Percentiles rank a stretch among this genome's conserved stretches.
phyloP scores from a whole-genome alignment of 202 grass and related monocot species.

The Panicum hallii region DNA sequence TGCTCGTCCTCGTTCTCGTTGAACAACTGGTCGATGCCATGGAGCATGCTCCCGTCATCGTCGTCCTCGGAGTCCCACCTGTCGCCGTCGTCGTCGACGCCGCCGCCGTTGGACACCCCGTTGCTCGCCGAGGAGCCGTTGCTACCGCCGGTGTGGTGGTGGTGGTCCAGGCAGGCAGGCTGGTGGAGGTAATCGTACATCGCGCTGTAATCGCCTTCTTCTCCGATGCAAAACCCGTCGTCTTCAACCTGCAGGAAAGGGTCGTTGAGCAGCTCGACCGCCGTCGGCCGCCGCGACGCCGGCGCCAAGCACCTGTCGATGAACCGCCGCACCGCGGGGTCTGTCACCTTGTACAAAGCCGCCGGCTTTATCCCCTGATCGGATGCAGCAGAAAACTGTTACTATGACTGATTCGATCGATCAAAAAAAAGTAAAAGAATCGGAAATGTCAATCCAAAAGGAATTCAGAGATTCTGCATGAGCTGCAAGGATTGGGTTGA shows the following conservation, averaged over 20 bases:
- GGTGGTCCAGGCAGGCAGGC: slow-evolving; percentile 37
- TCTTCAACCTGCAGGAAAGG: slow-evolving; percentile 57
- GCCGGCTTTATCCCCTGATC: slow-evolving; percentile 74
- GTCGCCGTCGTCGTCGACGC: slow-evolving; percentile 10
- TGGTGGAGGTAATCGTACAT: slow-evolving; percentile 50
- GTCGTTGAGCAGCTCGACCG: slow-evolving; percentile 63
- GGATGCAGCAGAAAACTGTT: neutral
- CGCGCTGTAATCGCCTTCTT: neutral
- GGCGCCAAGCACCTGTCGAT: slow-evolving; percentile 62
- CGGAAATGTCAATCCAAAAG: neutral
- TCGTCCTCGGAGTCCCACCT: slow-evolving; percentile 12
- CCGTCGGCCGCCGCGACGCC: slow-evolving; percentile 52
- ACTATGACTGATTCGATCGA: too few relatives aligned
- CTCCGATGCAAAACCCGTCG: neutral
- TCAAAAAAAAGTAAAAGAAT: neutral
- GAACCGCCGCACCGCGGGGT: slow-evolving; percentile 57
- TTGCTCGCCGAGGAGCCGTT: slow-evolving; percentile 46
- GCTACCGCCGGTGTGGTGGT: neutral
- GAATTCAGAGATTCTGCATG: neutral
- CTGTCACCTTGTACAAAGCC: slow-evolving; percentile 60
- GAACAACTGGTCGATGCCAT: slow-evolving; percentile 69
- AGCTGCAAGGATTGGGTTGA: too few relatives aligned
- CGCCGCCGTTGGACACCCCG: neutral
- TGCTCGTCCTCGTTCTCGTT: slow-evolving; percentile 55
- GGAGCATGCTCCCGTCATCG: slow-evolving; percentile 19